Evolutionary conservation across 2,329 filamentous ascomycete species (phyloP).

Genomic region (Fusarium liriodendri): DNA sequence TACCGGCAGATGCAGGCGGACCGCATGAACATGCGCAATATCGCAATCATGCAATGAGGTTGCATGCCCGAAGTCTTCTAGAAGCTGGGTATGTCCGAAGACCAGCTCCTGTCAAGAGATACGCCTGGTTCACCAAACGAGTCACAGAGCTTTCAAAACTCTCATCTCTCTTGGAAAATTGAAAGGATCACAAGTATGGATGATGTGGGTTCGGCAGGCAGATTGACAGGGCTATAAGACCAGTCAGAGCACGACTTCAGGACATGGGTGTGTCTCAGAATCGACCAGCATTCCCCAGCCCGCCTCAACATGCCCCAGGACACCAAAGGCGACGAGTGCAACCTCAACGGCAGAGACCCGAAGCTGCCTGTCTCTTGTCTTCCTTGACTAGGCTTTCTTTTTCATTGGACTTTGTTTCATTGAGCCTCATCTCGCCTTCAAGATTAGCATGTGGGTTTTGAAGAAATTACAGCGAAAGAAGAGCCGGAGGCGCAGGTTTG

Average conservation of each 20-base stretch:
- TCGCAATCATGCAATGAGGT: slow-evolving; percentile 24
- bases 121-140: slow-evolving; percentile 20
- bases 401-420: slow-evolving; percentile 25
- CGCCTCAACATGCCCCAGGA: slow-evolving; percentile 23
- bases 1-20: slow-evolving; percentile 28
- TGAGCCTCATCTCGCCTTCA: slow-evolving; percentile 43
- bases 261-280: slow-evolving; percentile 42
- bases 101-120: slow-evolving; percentile 24
- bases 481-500: slow-evolving; percentile 37
- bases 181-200: slow-evolving; percentile 33
- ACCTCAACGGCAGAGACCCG: slow-evolving; percentile 38
- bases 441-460: slow-evolving; percentile 40
- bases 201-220: slow-evolving; percentile 24
- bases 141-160: slow-evolving; percentile 16
- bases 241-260: slow-evolving; percentile 21
- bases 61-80: slow-evolving; percentile 34
- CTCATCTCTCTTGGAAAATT: slow-evolving; percentile 39
- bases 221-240: slow-evolving; percentile 19
- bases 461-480: slow-evolving; percentile 43
- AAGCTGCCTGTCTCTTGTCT: slow-evolving; percentile 26
- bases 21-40: slow-evolving; percentile 32
- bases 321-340: slow-evolving; percentile 29
- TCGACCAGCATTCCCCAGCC: slow-evolving; percentile 46
- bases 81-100: slow-evolving; percentile 26
- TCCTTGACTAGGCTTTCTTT: slow-evolving; percentile 22